phyloP scores from a whole-genome alignment of 1,139 yeast genomes.

The Debaryomyces sp. region DNA sequence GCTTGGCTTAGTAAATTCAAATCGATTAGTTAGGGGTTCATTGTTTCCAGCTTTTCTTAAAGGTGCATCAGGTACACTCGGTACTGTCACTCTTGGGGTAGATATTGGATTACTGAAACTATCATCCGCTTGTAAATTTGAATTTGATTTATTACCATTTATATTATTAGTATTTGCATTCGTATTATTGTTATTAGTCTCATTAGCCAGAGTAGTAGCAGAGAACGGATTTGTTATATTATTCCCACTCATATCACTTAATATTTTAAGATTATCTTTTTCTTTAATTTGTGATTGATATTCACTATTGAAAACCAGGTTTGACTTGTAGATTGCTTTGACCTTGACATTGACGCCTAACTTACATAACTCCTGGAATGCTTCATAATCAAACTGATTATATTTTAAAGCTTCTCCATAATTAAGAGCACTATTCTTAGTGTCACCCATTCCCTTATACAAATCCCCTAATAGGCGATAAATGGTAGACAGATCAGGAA shows the following conservation, averaged over 20 bases:
- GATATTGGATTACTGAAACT: slow-evolving; percentile 30
- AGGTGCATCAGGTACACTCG: slow-evolving; percentile 57
- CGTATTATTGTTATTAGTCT: slow-evolving; percentile 8
- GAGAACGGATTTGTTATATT: slow-evolving; percentile 31
- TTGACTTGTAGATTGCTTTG: slow-evolving; percentile 55
- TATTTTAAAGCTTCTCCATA: slow-evolving; percentile 68
- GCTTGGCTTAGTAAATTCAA: slow-evolving; percentile 40
- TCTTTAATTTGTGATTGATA: slow-evolving; percentile 2
- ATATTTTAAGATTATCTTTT: neutral
- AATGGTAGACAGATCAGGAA: slow-evolving; percentile 69
- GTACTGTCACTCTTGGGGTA: slow-evolving; percentile 51
- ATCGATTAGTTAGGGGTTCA: slow-evolving; percentile 17
- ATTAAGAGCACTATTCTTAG: slow-evolving; percentile 64
- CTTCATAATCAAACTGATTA: slow-evolving; percentile 87
- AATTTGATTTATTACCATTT: slow-evolving; percentile 18
- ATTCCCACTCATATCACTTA: slow-evolving; percentile 4
- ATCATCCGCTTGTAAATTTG: slow-evolving; percentile 25
- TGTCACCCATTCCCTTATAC: slow-evolving; percentile 59
- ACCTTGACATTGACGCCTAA: slow-evolving; percentile 71
- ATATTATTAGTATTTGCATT: slow-evolving; percentile 18
- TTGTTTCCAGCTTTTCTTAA: slow-evolving; percentile 41
- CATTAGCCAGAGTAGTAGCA: slow-evolving; percentile 14
- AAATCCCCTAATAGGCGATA: slow-evolving; percentile 73
- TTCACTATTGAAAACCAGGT: slow-evolving; percentile 9
- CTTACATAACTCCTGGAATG: slow-evolving; percentile 74